Conservation (phyloP, 345 rosid species). For the Citrus reticulata region DNA sequence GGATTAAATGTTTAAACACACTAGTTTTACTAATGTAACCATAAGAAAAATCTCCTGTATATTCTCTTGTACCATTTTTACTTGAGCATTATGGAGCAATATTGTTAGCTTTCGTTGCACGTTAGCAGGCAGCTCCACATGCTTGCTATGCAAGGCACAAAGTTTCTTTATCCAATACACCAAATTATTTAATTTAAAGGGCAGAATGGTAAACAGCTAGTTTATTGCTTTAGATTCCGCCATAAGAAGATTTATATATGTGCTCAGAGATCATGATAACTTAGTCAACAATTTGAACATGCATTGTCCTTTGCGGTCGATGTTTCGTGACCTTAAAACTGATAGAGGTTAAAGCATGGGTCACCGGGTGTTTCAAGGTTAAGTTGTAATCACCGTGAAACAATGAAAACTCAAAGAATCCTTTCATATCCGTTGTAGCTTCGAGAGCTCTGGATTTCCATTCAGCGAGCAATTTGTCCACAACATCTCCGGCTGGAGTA, state of each 20-base stretch:
- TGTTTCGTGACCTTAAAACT: slow-evolving; percentile 33
- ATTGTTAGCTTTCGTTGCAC: background rate
- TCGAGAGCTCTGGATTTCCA: slow-evolving; percentile 33
- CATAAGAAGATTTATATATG: no score
- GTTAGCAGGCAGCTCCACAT: background rate
- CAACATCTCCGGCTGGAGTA: slow-evolving; percentile 51
- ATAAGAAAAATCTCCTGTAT: background rate
- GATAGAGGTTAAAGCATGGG: slow-evolving; percentile 20
- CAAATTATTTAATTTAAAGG: background rate
- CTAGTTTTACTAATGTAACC: background rate
- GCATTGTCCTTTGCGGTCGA: background rate
- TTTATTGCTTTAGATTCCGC: background rate
- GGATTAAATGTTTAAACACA: background rate
- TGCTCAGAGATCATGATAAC: background rate
- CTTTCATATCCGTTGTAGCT: slow-evolving; percentile 19
- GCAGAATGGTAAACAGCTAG: background rate
- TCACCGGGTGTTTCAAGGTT: slow-evolving; percentile 32
- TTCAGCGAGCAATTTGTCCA: slow-evolving; percentile 56
- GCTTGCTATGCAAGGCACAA: background rate
- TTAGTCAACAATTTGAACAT: slow-evolving; percentile 20
- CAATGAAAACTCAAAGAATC: slow-evolving; percentile 33
- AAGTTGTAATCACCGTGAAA: slow-evolving; percentile 55
- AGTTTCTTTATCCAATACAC: background rate
- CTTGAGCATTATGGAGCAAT: background rate
- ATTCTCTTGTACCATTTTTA: background rate